Percentiles rank a stretch among this genome's conserved stretches.
These are phyloP conservation scores for Neolentinus lepideus DNA, from an alignment of 1,284 basidiomycete genomes.

Conservation along the genomic window DNA sequence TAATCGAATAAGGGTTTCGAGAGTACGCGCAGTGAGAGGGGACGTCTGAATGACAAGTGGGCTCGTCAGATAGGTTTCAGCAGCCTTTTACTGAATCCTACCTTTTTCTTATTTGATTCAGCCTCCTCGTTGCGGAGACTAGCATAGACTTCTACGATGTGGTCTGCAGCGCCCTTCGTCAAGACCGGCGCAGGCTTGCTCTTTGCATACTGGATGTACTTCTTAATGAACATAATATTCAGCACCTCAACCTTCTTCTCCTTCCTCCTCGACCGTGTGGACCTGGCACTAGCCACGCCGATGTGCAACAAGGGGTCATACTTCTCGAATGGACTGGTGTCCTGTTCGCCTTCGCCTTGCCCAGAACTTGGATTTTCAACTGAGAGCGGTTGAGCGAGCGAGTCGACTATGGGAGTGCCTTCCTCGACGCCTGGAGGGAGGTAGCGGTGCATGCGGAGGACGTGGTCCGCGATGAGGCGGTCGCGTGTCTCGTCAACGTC, in stretches of 20 bases:
- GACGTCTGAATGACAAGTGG: constrained; percentile 60
- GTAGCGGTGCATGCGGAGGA: constrained; percentile 96
- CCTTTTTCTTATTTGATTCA: constrained; percentile 87
- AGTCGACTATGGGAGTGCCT: constrained; percentile 86
- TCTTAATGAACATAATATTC: constrained; percentile 93
- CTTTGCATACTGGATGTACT: constrained; percentile 98
- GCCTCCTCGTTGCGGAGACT: constrained; percentile 89
- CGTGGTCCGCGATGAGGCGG: constrained; percentile 94
- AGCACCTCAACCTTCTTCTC: constrained; percentile 80
- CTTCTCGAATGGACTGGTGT: constrained; percentile 89
- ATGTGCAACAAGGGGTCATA: constrained; percentile 94
- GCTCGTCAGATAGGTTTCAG: background rate
- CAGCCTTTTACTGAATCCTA: constrained; percentile 25
- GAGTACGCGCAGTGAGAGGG: constrained; percentile 95
- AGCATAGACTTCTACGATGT: constrained; percentile 92
- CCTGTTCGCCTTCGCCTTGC: constrained; percentile 49
- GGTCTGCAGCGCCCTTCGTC: constrained; percentile 91
- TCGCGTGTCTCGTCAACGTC: constrained; percentile 96
- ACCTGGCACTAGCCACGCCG: constrained; percentile 48
- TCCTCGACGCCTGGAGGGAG: constrained; percentile 95
- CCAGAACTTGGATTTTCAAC: constrained; percentile 69
- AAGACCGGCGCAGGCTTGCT: constrained; percentile 78
- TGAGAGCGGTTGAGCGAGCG: constrained; percentile 79
- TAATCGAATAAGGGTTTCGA: constrained; percentile 98
- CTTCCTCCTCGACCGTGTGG: constrained; percentile 48